A percentile compares a stretch with the other conserved stretches of the same genome.
These are phyloP conservation scores for Daedaleopsis sinensis DNA, from an alignment of 768 basidiomycete species.

Conservation along the genomic window DNA sequence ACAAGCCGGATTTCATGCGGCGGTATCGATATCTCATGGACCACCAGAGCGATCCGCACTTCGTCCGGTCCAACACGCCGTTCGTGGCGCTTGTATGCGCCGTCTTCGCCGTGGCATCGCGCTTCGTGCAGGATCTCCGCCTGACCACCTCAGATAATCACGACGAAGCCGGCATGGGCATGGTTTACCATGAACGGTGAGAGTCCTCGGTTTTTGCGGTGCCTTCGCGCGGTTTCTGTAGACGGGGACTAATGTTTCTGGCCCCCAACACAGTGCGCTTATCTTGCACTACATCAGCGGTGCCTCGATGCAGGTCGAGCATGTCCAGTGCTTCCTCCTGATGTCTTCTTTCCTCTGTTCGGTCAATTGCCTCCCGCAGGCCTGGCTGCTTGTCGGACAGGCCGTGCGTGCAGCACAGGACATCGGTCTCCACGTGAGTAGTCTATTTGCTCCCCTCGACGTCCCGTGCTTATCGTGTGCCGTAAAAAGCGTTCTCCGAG, in stretches of 20 bases:
- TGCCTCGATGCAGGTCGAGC: constrained; percentile 79
- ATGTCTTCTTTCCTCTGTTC: constrained; percentile 92
- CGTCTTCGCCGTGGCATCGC: constrained; percentile 88
- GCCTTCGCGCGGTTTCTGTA: constrained; percentile 1
- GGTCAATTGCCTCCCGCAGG: constrained; percentile 91
- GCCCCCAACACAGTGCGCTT: constrained; percentile 60
- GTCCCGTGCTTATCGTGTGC: constrained; percentile 16
- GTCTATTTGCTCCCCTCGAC: constrained; percentile 7
- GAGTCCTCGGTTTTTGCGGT: constrained; percentile 25
- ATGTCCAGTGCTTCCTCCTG: constrained; percentile 89
- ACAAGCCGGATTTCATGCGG: constrained; percentile 81
- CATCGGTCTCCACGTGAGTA: constrained; percentile 85
- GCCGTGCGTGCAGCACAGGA: constrained; percentile 90
- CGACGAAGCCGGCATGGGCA: constrained; percentile 85
- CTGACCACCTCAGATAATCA: constrained; percentile 54
- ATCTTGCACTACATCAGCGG: constrained; percentile 92
- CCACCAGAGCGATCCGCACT: constrained; percentile 51
- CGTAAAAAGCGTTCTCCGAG: constrained; percentile 74
- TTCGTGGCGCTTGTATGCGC: constrained; percentile 85
- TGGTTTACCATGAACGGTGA: constrained; percentile 88
- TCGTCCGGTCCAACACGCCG: constrained; percentile 64
- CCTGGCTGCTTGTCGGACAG: constrained; percentile 91
- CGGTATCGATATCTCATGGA: constrained; percentile 79
- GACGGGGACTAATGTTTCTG: background rate
- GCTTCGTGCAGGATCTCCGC: constrained; percentile 75